Conservation (phyloP, 2,329 filamentous ascomycete genomes). For the Corniculantispora saksenae region DNA sequence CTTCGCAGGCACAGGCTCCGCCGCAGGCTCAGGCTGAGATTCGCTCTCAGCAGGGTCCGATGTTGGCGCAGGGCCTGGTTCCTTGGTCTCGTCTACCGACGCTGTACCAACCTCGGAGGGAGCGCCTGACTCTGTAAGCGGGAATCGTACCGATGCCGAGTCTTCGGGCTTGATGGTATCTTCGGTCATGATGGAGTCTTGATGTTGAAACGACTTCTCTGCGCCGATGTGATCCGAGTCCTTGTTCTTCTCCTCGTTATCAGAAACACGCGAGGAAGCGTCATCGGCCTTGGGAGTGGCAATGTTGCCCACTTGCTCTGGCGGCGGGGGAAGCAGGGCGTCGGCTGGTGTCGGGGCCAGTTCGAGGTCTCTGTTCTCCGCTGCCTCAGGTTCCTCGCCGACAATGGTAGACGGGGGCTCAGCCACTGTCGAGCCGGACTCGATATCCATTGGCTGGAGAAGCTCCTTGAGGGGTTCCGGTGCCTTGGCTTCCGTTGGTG, state of each 20-base stretch:
- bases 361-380: constrained; percentile 29
- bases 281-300: constrained; percentile 35
- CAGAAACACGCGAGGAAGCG: constrained; percentile 25
- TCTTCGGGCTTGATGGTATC: constrained; percentile 42
- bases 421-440: constrained; percentile 28
- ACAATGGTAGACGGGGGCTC: constrained; percentile 36
- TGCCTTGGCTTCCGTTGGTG: constrained; percentile 41
- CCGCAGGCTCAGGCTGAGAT: constrained; percentile 20
- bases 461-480: not conserved
- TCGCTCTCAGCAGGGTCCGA: constrained; percentile 13
- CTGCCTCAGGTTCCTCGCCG: constrained; percentile 31
- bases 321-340: constrained; percentile 37
- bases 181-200: constrained; percentile 38
- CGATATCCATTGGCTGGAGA: constrained; percentile 16
- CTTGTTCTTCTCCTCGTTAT: constrained; percentile 29
- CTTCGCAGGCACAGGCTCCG: not conserved
- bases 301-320: constrained; percentile 44
- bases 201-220: constrained; percentile 29
- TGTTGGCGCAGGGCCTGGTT: constrained; percentile 10
- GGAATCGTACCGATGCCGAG: constrained; percentile 36
- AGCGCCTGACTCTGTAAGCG: constrained; percentile 32
- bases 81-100: constrained; percentile 27
- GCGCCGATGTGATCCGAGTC: constrained; percentile 26
- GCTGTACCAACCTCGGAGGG: constrained; percentile 30
- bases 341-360: constrained; percentile 16